These are phyloP conservation scores for Trametes maxima DNA, from an alignment of 768 basidiomycete species.

Conservation along the genomic window DNA sequence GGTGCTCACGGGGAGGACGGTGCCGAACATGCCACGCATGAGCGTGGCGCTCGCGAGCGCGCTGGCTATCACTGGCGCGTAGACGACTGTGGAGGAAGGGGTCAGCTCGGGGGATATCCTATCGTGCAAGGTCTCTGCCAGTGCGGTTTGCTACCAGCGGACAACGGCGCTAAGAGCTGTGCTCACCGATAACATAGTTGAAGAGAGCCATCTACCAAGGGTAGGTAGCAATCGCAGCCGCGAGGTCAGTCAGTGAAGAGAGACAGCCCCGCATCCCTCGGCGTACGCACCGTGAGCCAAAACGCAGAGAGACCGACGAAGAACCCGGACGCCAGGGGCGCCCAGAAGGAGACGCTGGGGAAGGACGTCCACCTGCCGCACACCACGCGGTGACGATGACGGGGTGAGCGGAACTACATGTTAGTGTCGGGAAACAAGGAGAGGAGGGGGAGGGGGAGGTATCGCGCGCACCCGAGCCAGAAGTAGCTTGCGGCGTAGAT, in stretches of 20 bases:
- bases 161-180: no score
- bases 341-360: constrained; percentile 54
- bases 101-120: no score
- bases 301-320: constrained; percentile 55
- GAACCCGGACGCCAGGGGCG: constrained; percentile 52
- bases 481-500: constrained; percentile 58
- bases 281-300: constrained; percentile 47
- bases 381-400: no score
- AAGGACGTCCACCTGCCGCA: constrained; percentile 61
- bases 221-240: no score
- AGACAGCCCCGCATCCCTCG: no score
- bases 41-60: constrained; percentile 59
- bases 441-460: background rate
- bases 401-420: no score
- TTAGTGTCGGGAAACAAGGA: no score
- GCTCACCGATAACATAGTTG: constrained; percentile 58
- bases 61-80: constrained; percentile 55
- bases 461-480: constrained; percentile 50
- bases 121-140: no score
- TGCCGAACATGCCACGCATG: constrained; percentile 52
- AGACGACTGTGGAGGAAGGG: no score
- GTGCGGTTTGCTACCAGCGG: no score
- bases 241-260: no score
- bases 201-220: constrained; percentile 44
- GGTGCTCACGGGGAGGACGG: constrained; percentile 28